These are phyloP conservation scores for Stramenopiles sp. DNA, from an alignment of 352 stramenopile genomes.

Conservation along the genomic window DNA sequence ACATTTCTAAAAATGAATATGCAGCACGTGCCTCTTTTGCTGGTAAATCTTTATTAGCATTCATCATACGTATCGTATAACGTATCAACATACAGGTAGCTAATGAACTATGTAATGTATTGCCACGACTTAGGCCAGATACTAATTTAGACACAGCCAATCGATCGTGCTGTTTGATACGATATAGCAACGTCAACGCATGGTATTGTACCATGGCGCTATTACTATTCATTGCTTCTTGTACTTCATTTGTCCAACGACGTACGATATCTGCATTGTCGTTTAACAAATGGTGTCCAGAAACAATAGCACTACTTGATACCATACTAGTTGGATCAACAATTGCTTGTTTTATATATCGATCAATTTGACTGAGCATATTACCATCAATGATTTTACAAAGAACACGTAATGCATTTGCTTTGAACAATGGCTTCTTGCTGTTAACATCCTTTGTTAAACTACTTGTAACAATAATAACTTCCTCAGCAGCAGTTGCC, in stretches of 20 bases:
- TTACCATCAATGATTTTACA: slow-evolving; percentile 73
- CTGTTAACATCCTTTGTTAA: slow-evolving; percentile 99
- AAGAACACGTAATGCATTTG: slow-evolving; percentile 93
- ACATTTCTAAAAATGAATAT: slow-evolving; percentile 79
- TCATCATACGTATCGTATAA: slow-evolving; percentile 73
- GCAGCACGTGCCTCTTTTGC: slow-evolving; percentile 45
- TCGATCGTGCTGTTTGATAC: slow-evolving; percentile 93
- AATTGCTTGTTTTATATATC: slow-evolving; percentile 97
- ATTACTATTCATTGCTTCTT: slow-evolving; percentile 84
- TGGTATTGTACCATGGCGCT: slow-evolving; percentile 94
- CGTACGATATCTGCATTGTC: slow-evolving; percentile 68
- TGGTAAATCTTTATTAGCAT: slow-evolving; percentile 53
- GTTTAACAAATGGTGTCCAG: slow-evolving; percentile 78
- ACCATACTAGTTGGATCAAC: slow-evolving; percentile 93
- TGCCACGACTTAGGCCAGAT: slow-evolving; percentile 45
- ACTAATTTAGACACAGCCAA: slow-evolving; percentile 80
- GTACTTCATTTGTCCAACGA: slow-evolving; percentile 90
- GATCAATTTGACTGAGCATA: slow-evolving; percentile 69
- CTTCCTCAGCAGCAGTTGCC: slow-evolving; percentile 64
- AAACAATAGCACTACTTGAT: slow-evolving; percentile 83
- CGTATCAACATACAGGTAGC: slow-evolving; percentile 89
- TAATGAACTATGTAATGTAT: slow-evolving; percentile 72
- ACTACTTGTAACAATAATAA: slow-evolving; percentile 98
- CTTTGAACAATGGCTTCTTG: slow-evolving; percentile 82
- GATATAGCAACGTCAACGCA: slow-evolving; percentile 88